Evolutionary conservation across 2,329 filamentous ascomycete genomes (phyloP), one percentile per base, ranked within the genome.

Genomic region (Aspergillus bombycis): DNA sequence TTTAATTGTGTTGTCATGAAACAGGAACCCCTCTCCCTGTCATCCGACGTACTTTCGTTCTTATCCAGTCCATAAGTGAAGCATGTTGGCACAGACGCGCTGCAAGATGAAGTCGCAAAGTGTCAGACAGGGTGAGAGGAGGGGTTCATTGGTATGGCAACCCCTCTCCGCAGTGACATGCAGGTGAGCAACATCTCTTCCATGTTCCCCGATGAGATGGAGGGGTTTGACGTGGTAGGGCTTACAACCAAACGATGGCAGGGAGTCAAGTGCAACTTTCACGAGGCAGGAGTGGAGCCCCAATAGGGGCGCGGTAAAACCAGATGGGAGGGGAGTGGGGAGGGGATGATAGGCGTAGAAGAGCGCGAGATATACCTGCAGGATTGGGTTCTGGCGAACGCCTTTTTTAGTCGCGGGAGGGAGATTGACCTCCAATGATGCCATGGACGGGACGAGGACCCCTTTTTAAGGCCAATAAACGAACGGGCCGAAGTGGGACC

Each of bases 161-260:
- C 32, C 32, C 32, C 32, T 54, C n/a, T 54, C 30, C 52, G 11
- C 30, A 8, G 28, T 54, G 28, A 54, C 52, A 30, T 60, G 56
- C 57, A 55, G 57, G 10, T 38, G 48, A 34, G 57, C 34, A 57
- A 32, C 46, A 36, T 21, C 26, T 21, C 46, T 58, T 57, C 55
- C 60, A 46, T 60, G 65, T 67, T 66, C 65, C 65, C 61, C 65
- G 64, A 56, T 30, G 61, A 62, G 55, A 54, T 50, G 58, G 58
- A 58, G 23, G 46, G 58, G 52, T 53, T 69, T 65, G 68, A 70
- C 68, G 68, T 70, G 67, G 64, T 64, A 61, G 67, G 11, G 36
- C 30, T 64, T 34, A 30, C 48, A 62, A 50, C 68, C 68, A 70
- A 56, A 65, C 43, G 57, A 68, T 63, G 32, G 36, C 5, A 19